Conservation (phyloP, 1,284 basidiomycete genomes). For the Cutaneotrichosporon cyanovorans region DNA sequence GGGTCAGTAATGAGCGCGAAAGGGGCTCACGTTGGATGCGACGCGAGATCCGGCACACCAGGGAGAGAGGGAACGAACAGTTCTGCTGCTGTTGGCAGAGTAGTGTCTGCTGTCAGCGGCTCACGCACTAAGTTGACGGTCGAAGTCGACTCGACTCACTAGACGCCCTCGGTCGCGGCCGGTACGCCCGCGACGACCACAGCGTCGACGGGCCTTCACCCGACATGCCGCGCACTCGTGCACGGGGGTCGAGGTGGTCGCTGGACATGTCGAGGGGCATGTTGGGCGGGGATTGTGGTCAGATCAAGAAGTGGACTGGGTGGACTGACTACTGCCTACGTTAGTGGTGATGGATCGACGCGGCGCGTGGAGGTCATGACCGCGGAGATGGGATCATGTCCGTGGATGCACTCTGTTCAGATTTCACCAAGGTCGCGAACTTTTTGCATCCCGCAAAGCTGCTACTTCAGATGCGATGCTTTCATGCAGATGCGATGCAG, state of each 20-base stretch:
- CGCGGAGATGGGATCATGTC: background rate
- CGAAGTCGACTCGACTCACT: background rate
- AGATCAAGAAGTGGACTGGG: too few relatives aligned
- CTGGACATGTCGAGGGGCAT: too few relatives aligned
- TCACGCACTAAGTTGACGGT: too few relatives aligned
- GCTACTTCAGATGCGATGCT: background rate
- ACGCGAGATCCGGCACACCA: conserved; percentile 56
- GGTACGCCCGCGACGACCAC: too few relatives aligned
- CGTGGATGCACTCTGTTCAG: background rate
- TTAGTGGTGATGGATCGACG: too few relatives aligned
- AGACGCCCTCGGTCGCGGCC: too few relatives aligned
- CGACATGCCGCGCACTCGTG: too few relatives aligned
- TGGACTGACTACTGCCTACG: too few relatives aligned
- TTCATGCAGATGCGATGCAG: background rate
- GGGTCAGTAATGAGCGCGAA: conserved; percentile 10
- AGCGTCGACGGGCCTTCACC: too few relatives aligned
- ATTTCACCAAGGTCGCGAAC: background rate
- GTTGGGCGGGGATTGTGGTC: too few relatives aligned
- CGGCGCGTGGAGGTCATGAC: background rate
- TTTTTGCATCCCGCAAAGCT: background rate
- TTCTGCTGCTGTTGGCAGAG: conserved; percentile 57
- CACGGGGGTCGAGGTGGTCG: too few relatives aligned
- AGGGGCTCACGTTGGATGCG: conserved; percentile 43
- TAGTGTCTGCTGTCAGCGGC: too few relatives aligned
- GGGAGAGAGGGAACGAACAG: conserved; percentile 74